Percentiles rank a stretch among this genome's conserved stretches.
Conservation (phyloP, 2,329 filamentous ascomycete genomes). For the Cordyceps cateniannulata region DNA sequence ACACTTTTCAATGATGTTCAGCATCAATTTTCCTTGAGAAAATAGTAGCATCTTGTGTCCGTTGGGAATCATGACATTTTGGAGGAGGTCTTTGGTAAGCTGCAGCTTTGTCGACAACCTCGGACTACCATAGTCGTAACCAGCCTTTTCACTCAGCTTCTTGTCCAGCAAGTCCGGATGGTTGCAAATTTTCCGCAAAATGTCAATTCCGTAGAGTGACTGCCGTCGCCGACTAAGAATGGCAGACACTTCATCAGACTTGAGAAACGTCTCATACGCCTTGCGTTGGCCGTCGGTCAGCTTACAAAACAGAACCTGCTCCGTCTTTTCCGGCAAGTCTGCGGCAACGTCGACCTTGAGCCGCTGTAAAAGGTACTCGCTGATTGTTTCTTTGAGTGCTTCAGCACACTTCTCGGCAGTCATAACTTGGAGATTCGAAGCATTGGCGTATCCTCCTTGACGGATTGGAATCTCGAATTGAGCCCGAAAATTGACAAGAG, state of each 20-base stretch:
- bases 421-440: slow-evolving; percentile 88
- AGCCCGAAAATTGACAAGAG: slow-evolving; percentile 79
- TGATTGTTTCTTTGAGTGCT: slow-evolving; percentile 87
- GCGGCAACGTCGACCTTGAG: slow-evolving; percentile 91
- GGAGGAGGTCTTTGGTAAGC: slow-evolving; percentile 79
- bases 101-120: slow-evolving; percentile 92
- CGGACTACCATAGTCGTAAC: slow-evolving; percentile 71
- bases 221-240: slow-evolving; percentile 71
- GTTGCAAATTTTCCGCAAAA: slow-evolving; percentile 93
- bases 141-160: slow-evolving; percentile 44
- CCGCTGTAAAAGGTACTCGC: slow-evolving; percentile 84
- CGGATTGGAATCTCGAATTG: slow-evolving; percentile 94
- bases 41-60: slow-evolving; percentile 93
- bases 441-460: slow-evolving; percentile 90
- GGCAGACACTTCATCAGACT: slow-evolving; percentile 76
- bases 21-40: slow-evolving; percentile 88
- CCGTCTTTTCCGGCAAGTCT: slow-evolving; percentile 90
- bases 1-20: slow-evolving; percentile 86
- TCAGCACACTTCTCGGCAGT: slow-evolving; percentile 92
- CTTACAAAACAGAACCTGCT: slow-evolving; percentile 94
- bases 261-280: slow-evolving; percentile 74
- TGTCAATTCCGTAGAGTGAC: slow-evolving; percentile 83
- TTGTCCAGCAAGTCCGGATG: slow-evolving; percentile 83
- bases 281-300: slow-evolving; percentile 69
- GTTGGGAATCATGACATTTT: slow-evolving; percentile 74